These are phyloP conservation scores for Selenicereus undatus DNA, from an alignment of 148 eudicot genomes.

Conservation along the genomic window DNA sequence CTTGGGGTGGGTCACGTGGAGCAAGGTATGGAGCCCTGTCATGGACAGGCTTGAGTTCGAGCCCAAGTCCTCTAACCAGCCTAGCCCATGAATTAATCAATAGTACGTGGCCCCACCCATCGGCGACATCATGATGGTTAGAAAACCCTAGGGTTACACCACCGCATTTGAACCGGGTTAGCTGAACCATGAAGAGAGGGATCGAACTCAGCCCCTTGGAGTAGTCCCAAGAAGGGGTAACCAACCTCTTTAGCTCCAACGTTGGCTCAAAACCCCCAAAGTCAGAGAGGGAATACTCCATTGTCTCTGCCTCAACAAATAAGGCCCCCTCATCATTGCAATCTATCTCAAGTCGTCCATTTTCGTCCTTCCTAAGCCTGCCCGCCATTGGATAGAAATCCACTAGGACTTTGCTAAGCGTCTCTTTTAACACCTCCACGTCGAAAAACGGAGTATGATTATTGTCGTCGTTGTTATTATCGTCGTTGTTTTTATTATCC, in stretches of 20 bases:
- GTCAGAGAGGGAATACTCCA: not conserved
- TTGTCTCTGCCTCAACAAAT: conserved; percentile 27
- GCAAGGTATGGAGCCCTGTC: conserved; percentile 20
- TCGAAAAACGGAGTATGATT: conserved; percentile 11
- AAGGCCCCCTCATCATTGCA: conserved; percentile 31
- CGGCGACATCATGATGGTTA: conserved; percentile 23
- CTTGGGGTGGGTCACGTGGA: conserved; percentile 32
- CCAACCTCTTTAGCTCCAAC: not conserved
- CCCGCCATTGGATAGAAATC: conserved; percentile 36
- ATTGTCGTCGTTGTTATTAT: not conserved
- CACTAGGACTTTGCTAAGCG: conserved; percentile 28
- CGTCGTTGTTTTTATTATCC: not conserved
- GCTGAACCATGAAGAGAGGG: conserved; percentile 19
- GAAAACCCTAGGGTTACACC: conserved; percentile 31
- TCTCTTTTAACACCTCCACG: conserved; percentile 10
- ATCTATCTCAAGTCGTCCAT: conserved; percentile 25
- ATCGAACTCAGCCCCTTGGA: conserved; percentile 16
- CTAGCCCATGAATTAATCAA: conserved; percentile 31
- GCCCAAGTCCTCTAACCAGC: conserved; percentile 27
- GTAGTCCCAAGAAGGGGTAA: conserved; percentile 21
- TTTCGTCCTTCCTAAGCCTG: conserved; percentile 23
- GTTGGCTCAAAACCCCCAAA: conserved; percentile 9
- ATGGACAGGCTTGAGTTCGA: conserved; percentile 17
- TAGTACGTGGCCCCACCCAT: conserved; percentile 17
- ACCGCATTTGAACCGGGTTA: conserved; percentile 39